Conservation (phyloP, 306 rosid genomes). For the Citrullus mucosospermus region DNA sequence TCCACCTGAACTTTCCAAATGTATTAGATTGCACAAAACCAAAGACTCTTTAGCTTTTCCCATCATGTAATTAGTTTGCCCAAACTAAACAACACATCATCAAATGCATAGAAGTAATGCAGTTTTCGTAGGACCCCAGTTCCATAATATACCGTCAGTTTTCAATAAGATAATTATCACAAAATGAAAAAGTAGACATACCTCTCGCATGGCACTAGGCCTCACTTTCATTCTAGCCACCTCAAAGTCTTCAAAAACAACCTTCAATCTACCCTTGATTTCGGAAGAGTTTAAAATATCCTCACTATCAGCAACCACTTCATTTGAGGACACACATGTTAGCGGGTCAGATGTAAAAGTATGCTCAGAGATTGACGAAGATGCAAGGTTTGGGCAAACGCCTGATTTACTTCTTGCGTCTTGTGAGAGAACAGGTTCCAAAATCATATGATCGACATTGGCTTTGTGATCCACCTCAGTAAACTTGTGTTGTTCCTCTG, state of each 20-base stretch:
- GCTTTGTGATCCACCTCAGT: conserved; percentile 1
- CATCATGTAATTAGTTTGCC: neutral
- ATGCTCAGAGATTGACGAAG: conserved; percentile 28
- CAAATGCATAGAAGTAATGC: neutral
- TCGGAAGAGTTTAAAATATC: conserved; percentile 15
- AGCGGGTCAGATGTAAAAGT: conserved; percentile 17
- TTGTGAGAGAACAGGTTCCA: conserved; percentile 18
- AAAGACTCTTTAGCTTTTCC: neutral
- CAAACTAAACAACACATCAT: neutral
- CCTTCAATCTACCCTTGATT: conserved; percentile 33
- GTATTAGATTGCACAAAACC: neutral
- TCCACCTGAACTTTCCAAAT: neutral
- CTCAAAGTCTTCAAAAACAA: conserved; percentile 68
- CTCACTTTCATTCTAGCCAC: conserved; percentile 67
- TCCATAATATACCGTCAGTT: neutral
- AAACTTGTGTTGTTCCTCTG: conserved; percentile 1
- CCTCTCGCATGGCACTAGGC: conserved; percentile 99
- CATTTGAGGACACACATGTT: conserved; percentile 18
- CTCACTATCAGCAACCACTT: conserved; percentile 19
- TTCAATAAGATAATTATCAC: neutral
- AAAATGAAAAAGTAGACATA: conserved; percentile 19
- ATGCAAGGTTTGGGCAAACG: conserved; percentile 19
- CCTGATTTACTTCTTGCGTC: conserved; percentile 10
- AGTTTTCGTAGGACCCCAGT: neutral
- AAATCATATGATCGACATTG: conserved; percentile 14